phyloP scores from a whole-genome alignment of 2,329 filamentous ascomycete species.

The Diaporthe eres region DNA sequence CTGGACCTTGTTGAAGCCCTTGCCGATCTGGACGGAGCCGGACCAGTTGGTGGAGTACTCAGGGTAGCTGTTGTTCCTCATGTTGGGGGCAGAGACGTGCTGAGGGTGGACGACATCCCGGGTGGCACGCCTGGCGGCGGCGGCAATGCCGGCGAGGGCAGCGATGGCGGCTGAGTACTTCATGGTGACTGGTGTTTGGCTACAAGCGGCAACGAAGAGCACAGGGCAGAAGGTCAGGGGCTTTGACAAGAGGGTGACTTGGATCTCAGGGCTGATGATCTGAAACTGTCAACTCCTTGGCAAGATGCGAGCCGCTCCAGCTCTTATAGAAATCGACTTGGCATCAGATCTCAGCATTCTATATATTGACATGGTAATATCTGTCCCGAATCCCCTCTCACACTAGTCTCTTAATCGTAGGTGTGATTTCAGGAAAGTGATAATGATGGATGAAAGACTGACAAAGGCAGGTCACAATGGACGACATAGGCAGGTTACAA shows the following conservation, averaged over 20 bases:
- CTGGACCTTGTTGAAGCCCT: constrained; percentile 65
- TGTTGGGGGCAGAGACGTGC: constrained; percentile 47
- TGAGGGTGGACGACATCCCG: constrained; percentile 47
- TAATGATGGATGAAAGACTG: not conserved
- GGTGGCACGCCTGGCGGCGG: constrained; percentile 53
- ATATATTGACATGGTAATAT: not conserved
- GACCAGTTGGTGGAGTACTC: constrained; percentile 72
- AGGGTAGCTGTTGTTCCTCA: constrained; percentile 57
- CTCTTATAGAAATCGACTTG: constrained; percentile 16
- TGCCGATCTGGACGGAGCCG: constrained; percentile 67
- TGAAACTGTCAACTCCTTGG: not conserved
- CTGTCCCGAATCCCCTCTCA: not conserved
- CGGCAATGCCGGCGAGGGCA: constrained; percentile 49
- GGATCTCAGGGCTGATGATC: constrained; percentile 16
- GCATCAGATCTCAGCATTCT: not conserved
- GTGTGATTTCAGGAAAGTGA: not conserved
- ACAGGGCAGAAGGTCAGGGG: not conserved
- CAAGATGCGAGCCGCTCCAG: not conserved
- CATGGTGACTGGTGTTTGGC: constrained; percentile 56
- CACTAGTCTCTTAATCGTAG: not conserved
- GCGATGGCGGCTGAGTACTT: constrained; percentile 59
- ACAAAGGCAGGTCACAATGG: constrained; percentile 2
- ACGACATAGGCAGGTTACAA: constrained; percentile 15
- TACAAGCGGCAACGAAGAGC: not conserved
- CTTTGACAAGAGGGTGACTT: constrained; percentile 23